phyloP scores from a whole-genome alignment of 1,284 basidiomycete genomes.

The Tylopilus sp. region DNA sequence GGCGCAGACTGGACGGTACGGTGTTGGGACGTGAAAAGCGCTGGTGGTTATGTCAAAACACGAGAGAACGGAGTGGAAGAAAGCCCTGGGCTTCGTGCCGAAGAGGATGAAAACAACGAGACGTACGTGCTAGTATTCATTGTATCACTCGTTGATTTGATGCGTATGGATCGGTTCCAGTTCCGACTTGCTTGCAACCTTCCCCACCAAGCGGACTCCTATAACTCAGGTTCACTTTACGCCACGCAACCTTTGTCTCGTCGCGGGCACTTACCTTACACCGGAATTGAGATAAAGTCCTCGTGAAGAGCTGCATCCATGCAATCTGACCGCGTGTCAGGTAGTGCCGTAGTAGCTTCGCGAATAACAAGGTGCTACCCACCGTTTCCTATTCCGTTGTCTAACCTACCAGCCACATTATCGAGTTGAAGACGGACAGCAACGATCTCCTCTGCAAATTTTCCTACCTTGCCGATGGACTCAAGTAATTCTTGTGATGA shows the following conservation, averaged over 20 bases:
- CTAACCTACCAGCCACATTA: not conserved
- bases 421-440: constrained; percentile 2
- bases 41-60: constrained; percentile 64
- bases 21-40: constrained; percentile 91
- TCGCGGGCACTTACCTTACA: constrained; percentile 70
- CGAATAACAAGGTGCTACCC: constrained; percentile 2
- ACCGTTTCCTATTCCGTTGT: constrained; percentile 2
- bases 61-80: constrained; percentile 53
- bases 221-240: constrained; percentile 93
- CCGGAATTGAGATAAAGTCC: constrained; percentile 52
- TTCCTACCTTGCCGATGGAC: not conserved
- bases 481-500: constrained; percentile 2
- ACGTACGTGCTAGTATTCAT: constrained; percentile 49
- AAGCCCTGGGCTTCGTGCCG: constrained; percentile 33
- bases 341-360: not conserved
- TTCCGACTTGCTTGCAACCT: constrained; percentile 86
- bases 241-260: constrained; percentile 89
- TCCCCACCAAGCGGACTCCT: constrained; percentile 94
- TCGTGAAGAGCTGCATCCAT: not conserved
- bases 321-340: not conserved
- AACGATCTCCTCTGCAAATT: not conserved
- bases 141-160: not conserved
- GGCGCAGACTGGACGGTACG: constrained; percentile 92
- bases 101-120: constrained; percentile 55
- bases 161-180: constrained; percentile 41